These are phyloP conservation scores for Bipolaris victoriae DNA, from an alignment of 2,329 filamentous ascomycete genomes.

Conservation along the genomic window DNA sequence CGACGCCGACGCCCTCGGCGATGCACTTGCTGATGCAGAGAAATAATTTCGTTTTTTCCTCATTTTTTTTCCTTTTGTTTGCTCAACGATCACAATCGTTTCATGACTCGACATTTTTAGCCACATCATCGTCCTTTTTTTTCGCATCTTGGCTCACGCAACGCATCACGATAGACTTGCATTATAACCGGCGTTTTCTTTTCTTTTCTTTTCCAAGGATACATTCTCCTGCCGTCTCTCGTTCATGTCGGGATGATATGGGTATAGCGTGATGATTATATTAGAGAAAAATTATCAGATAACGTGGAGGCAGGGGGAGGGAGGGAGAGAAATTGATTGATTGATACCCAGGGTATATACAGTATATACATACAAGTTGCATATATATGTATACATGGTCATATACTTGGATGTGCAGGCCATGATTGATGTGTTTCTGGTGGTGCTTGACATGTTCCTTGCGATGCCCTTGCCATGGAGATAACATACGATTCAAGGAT, in stretches of 20 bases:
- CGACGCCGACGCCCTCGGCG: conserved; percentile 48
- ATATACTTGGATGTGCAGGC: neutral
- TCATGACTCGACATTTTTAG: neutral
- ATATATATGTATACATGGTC: neutral
- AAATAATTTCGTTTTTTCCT: neutral
- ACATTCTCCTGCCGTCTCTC: neutral
- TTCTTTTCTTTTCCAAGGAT: neutral
- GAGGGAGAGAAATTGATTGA: neutral
- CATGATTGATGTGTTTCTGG: no score
- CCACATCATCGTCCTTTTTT: neutral
- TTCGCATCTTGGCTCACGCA: neutral
- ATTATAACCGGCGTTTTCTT: neutral
- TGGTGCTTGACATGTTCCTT: no score
- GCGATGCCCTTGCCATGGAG: no score
- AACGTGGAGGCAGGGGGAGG: neutral
- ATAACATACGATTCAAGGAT: no score
- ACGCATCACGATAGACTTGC: conserved; percentile 6
- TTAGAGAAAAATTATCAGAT: neutral
- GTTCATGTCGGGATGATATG: neutral
- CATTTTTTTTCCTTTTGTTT: neutral
- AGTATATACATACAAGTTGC: neutral
- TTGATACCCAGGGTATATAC: neutral
- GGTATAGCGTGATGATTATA: neutral
- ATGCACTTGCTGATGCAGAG: conserved; percentile 34
- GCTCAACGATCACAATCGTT: neutral